Evolutionary conservation across 2,329 filamentous ascomycete species (phyloP).

Genomic region (Fusarium nelsonii): DNA sequence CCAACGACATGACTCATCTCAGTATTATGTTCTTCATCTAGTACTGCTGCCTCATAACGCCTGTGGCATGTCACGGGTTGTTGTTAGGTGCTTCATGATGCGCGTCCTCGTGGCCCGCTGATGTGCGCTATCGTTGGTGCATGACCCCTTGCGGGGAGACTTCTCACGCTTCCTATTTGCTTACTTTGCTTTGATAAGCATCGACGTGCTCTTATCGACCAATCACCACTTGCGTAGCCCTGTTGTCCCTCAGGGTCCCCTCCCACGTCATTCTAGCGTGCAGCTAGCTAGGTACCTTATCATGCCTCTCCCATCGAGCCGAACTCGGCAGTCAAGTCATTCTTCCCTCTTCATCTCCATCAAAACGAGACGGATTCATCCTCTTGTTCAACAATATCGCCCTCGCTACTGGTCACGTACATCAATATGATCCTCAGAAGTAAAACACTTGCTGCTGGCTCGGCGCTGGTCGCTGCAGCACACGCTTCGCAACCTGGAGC

Average conservation of each 20-base stretch:
- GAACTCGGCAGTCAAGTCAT: conserved; percentile 12
- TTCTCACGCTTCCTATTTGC: not conserved
- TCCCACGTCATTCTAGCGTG: conserved; percentile 34
- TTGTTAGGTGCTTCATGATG: conserved; percentile 1
- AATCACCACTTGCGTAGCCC: conserved; percentile 11
- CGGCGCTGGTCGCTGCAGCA: conserved; percentile 54
- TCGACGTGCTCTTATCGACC: not conserved
- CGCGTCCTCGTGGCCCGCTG: conserved; percentile 35
- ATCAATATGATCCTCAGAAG: conserved; percentile 46
- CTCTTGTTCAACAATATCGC: conserved; percentile 3
- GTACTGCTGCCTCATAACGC: not conserved
- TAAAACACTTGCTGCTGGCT: conserved; percentile 42
- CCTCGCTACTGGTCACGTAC: not conserved
- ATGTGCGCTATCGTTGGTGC: conserved; percentile 31
- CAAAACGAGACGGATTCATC: conserved; percentile 15
- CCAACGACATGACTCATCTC: not conserved
- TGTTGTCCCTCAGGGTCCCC: conserved; percentile 36
- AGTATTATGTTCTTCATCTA: too few species aligned
- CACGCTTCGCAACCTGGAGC: conserved; percentile 80
- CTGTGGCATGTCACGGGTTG: conserved; percentile 17
- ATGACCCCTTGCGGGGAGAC: conserved; percentile 36
- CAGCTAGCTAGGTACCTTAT: conserved; percentile 27
- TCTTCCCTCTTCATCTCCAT: conserved; percentile 19
- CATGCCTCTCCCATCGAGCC: conserved; percentile 32
- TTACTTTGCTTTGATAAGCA: conserved; percentile 5